Conservation (phyloP, 306 rosid species). For the Oemleria cerasiformis region DNA sequence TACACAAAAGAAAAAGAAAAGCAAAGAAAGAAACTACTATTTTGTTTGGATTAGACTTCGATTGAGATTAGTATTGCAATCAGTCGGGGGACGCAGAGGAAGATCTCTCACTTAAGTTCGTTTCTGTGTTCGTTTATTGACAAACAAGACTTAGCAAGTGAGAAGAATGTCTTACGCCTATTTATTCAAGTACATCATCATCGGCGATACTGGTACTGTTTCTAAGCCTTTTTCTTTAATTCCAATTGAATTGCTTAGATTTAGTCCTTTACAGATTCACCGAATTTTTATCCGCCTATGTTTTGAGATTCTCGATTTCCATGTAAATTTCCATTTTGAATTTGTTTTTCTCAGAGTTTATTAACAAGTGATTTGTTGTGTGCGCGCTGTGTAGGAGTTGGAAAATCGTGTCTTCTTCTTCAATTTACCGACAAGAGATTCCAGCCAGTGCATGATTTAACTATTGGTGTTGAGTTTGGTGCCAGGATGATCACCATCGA, state of each 20-base stretch:
- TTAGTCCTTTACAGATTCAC: background rate
- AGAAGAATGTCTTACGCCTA: constrained; percentile 79
- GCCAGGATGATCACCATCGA: constrained; percentile 97
- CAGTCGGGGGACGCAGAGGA: background rate
- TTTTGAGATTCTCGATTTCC: background rate
- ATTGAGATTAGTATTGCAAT: background rate
- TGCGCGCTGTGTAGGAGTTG: constrained; percentile 63
- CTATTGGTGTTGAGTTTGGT: constrained; percentile 97
- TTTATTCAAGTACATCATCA: constrained; percentile 96
- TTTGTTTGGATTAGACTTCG: background rate
- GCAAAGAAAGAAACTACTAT: background rate
- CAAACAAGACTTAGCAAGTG: background rate
- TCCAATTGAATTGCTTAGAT: background rate
- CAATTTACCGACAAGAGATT: constrained; percentile 97
- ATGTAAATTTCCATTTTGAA: background rate
- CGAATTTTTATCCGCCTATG: background rate
- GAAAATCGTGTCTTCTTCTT: constrained; percentile 94
- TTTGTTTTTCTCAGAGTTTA: background rate
- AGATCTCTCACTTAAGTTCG: background rate
- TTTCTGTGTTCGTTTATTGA: background rate
- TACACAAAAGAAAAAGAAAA: background rate
- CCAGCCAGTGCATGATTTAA: constrained; percentile 95
- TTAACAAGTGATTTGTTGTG: background rate
- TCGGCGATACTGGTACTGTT: constrained; percentile 87
- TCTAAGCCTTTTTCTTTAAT: background rate